phyloP scores from a whole-genome alignment of 164 flowering plant genomes.

The Vitis labrusca region DNA sequence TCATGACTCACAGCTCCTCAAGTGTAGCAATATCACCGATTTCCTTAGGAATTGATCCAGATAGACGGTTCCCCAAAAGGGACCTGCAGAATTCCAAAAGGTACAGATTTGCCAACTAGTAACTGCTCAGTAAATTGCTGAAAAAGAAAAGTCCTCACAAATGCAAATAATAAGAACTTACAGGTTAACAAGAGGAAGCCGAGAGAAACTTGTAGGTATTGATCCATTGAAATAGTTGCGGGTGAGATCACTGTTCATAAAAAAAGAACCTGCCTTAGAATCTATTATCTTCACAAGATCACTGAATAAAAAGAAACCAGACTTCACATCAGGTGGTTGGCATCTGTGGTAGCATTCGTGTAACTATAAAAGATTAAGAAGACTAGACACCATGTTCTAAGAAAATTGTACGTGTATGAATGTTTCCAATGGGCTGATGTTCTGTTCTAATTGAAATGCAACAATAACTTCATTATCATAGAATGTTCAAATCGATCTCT shows the following conservation, averaged over 20 bases:
- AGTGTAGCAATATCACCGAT: conserved; percentile 52
- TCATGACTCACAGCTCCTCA: conserved; percentile 48
- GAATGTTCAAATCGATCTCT: too few relatives aligned
- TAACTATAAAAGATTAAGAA: too few relatives aligned
- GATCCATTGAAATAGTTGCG: conserved; percentile 60
- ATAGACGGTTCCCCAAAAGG: conserved; percentile 62
- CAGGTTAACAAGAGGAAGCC: conserved; percentile 50
- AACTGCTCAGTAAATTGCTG: too few relatives aligned
- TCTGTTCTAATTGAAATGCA: too few relatives aligned
- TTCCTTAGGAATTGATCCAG: conserved; percentile 58
- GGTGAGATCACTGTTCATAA: conserved; percentile 59
- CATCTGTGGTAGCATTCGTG: too few relatives aligned
- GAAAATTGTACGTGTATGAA: too few relatives aligned
- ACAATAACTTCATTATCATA: too few relatives aligned
- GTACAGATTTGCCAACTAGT: background rate
- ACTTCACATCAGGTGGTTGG: too few relatives aligned
- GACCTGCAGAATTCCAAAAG: conserved; percentile 36
- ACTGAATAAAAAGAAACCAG: too few relatives aligned
- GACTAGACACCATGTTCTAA: too few relatives aligned
- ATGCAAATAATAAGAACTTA: conserved; percentile 36
- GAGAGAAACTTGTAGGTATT: conserved; percentile 47
- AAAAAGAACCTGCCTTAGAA: background rate
- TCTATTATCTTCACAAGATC: too few relatives aligned
- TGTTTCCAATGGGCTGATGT: too few relatives aligned
- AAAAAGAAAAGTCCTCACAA: background rate